Evolutionary conservation across 176 grass and related monocot genomes (phyloP).

Genomic region (Oryza longistaminata): DNA sequence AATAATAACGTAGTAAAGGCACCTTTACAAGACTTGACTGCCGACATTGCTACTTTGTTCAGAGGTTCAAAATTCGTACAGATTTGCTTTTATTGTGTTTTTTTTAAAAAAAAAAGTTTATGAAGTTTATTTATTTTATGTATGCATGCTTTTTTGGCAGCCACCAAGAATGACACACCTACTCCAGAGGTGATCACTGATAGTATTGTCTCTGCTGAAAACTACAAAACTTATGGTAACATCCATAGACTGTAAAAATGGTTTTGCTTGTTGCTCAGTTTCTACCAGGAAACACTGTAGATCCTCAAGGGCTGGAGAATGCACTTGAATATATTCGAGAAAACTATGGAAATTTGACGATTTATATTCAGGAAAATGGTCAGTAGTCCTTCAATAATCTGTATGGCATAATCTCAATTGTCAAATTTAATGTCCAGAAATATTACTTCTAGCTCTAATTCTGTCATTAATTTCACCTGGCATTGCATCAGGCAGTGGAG

Average conservation of each 20-base stretch:
- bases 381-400: background rate
- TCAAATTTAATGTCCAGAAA: background rate
- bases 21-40: conserved; percentile 20
- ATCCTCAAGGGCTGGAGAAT: conserved; percentile 37
- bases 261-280: conserved; percentile 9
- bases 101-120: background rate
- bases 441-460: background rate
- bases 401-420: background rate
- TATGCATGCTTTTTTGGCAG: background rate
- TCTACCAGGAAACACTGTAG: background rate
- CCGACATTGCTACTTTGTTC: background rate
- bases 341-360: conserved; percentile 41
- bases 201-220: background rate
- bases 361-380: conserved; percentile 62
- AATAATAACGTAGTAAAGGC: background rate
- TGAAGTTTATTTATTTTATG: background rate
- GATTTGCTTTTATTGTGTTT: background rate
- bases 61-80: background rate
- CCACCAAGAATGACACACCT: background rate
- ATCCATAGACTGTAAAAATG: background rate
- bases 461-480: background rate
- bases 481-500: conserved; percentile 30
- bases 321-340: conserved; percentile 46
- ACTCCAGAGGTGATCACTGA: background rate
- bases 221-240: background rate